Evolutionary conservation across 768 basidiomycete genomes (phyloP).

Genomic region (Steccherinum ochraceum): DNA sequence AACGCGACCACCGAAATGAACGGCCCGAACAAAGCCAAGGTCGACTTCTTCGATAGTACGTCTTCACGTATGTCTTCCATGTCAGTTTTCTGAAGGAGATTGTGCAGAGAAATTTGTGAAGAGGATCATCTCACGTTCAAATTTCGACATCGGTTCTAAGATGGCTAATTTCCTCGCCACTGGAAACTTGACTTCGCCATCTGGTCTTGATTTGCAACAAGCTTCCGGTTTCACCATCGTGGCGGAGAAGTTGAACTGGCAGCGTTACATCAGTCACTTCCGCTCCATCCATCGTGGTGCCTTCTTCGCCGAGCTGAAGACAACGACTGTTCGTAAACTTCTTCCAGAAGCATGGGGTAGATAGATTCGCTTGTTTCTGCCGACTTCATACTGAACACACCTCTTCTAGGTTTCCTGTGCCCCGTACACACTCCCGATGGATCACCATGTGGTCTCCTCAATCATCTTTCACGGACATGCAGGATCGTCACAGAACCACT

Average conservation of each 20-base stretch:
- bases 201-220: slow-evolving; percentile 95
- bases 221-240: slow-evolving; percentile 98
- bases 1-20: slow-evolving; percentile 71
- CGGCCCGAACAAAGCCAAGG: slow-evolving; percentile 53
- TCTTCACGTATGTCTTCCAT: slow-evolving; percentile 12
- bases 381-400: background rate
- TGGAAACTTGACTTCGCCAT: slow-evolving; percentile 90
- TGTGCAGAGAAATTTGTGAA: slow-evolving; percentile 70
- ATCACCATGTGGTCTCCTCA: slow-evolving; percentile 93
- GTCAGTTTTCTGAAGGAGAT: too few relatives aligned
- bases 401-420: slow-evolving; percentile 77
- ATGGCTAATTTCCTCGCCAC: slow-evolving; percentile 95
- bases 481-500: slow-evolving; percentile 80
- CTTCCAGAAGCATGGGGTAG: slow-evolving; percentile 97
- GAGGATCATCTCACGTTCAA: slow-evolving; percentile 69
- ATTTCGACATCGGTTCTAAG: slow-evolving; percentile 87
- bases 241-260: slow-evolving; percentile 98
- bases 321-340: slow-evolving; percentile 93
- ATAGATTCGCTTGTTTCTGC: slow-evolving; percentile 15
- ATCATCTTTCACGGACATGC: slow-evolving; percentile 92
- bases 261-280: slow-evolving; percentile 97
- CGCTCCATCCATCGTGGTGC: slow-evolving; percentile 98
- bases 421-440: slow-evolving; percentile 99
- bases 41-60: slow-evolving; percentile 87
- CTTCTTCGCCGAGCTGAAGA: slow-evolving; percentile 98